Conservation (phyloP, 2,329 filamentous ascomycete species). For the Aspergillus tanneri region DNA sequence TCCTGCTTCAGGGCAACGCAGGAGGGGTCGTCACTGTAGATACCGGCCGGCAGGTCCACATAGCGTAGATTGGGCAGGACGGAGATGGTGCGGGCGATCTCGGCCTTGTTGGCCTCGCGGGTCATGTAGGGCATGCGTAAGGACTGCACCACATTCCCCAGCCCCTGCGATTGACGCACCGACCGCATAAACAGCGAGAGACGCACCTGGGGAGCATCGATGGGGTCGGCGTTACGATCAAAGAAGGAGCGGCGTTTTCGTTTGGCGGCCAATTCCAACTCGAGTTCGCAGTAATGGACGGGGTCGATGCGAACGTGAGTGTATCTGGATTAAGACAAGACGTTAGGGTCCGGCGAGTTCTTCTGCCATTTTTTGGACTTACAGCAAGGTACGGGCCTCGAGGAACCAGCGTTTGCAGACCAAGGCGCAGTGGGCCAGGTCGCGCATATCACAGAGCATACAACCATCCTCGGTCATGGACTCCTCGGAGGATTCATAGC, state of each 20-base stretch:
- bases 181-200: constrained; percentile 78
- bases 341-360: too few relatives aligned
- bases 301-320: constrained; percentile 88
- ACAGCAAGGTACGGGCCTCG: constrained; percentile 62
- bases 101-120: constrained; percentile 78
- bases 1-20: constrained; percentile 78
- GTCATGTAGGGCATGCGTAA: constrained; percentile 95
- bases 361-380: too few relatives aligned
- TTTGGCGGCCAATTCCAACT: constrained; percentile 75
- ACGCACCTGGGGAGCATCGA: constrained; percentile 74
- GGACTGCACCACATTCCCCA: constrained; percentile 71
- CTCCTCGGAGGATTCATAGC: constrained; percentile 79
- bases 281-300: constrained; percentile 90
- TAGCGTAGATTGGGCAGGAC: constrained; percentile 82
- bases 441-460: constrained; percentile 90
- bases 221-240: constrained; percentile 73
- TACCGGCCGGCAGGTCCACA: constrained; percentile 84
- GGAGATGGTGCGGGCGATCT: constrained; percentile 80
- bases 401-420: constrained; percentile 71
- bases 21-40: constrained; percentile 75
- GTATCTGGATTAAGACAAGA: constrained; percentile 57
- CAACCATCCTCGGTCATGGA: constrained; percentile 76
- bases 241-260: constrained; percentile 73
- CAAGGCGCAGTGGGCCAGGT: constrained; percentile 75
- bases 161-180: constrained; percentile 70